phyloP scores from a whole-genome alignment of 257 asterid genomes.

The Mitragyna speciosa region DNA sequence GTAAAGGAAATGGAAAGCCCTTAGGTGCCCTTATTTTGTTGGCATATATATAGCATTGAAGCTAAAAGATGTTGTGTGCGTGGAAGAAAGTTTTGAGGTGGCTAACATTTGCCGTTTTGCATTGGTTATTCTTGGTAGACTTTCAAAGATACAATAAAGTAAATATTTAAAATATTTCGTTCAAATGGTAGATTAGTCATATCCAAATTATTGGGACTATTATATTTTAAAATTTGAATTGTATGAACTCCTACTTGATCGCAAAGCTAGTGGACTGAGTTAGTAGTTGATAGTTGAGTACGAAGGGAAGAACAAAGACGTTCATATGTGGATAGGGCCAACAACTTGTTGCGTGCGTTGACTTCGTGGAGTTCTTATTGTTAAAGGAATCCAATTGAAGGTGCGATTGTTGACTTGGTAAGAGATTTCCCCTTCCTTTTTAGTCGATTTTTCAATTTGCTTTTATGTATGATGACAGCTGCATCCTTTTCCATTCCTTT shows the following conservation, averaged over 20 bases:
- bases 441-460: slow-evolving; percentile 10
- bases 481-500: not conserved
- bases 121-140: too few relatives aligned
- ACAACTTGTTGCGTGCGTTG: slow-evolving; percentile 35
- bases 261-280: not conserved
- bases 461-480: not conserved
- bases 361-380: slow-evolving; percentile 36
- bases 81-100: too few relatives aligned
- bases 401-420: slow-evolving; percentile 41
- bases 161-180: too few relatives aligned
- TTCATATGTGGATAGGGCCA: too few relatives aligned
- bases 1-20: not conserved
- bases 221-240: too few relatives aligned
- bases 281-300: not conserved
- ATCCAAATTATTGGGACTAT: too few relatives aligned
- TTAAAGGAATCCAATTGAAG: slow-evolving; percentile 32
- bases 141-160: too few relatives aligned
- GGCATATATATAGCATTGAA: slow-evolving; percentile 19
- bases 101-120: too few relatives aligned
- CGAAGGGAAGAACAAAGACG: slow-evolving; percentile 24
- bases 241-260: slow-evolving; percentile 15
- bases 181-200: too few relatives aligned
- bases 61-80: not conserved
- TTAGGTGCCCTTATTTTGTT: not conserved
- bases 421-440: slow-evolving; percentile 20